A percentile compares a stretch with the other conserved stretches of the same genome.
These are phyloP conservation scores for Fusarium tanahbumbuense DNA, from an alignment of 2,329 filamentous ascomycete genomes.

Conservation along the genomic window DNA sequence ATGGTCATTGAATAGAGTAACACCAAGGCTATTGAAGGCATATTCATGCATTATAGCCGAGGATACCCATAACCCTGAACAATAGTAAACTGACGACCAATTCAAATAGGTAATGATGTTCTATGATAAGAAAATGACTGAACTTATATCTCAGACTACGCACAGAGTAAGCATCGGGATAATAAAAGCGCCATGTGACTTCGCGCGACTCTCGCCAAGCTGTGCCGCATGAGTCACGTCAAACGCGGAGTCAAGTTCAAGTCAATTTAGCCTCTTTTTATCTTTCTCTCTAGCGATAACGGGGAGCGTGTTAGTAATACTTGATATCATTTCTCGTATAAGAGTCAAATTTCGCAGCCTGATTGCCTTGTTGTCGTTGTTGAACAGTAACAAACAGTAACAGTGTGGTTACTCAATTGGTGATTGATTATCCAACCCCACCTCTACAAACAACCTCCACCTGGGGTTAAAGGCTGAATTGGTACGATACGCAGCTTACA, in stretches of 20 bases:
- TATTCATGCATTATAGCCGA: not conserved
- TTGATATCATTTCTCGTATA: constrained; percentile 4
- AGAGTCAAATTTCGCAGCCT: not conserved
- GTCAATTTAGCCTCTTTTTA: constrained; percentile 1
- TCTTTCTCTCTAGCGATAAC: constrained; percentile 28
- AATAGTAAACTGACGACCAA: not conserved
- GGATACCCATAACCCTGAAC: not conserved
- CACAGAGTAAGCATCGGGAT: constrained; percentile 15
- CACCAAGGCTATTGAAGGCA: not conserved
- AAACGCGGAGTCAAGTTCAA: constrained; percentile 21
- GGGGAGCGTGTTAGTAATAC: constrained; percentile 8
- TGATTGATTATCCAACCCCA: constrained; percentile 21
- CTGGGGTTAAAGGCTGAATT: not conserved
- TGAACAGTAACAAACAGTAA: not conserved
- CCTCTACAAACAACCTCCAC: constrained; percentile 17
- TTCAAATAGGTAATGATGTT: not conserved
- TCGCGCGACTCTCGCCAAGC: constrained; percentile 46
- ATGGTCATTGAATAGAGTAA: not conserved
- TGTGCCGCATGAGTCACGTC: constrained; percentile 45
- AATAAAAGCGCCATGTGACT: constrained; percentile 46
- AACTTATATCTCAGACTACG: not conserved
- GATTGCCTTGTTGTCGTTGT: not conserved
- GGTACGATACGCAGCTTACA: not conserved
- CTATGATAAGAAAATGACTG: constrained; percentile 7
- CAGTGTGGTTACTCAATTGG: constrained; percentile 15